Base-by-base conservation (phyloP, 2,329 filamentous ascomycete species). In the Xylariaceae sp. region DNA sequence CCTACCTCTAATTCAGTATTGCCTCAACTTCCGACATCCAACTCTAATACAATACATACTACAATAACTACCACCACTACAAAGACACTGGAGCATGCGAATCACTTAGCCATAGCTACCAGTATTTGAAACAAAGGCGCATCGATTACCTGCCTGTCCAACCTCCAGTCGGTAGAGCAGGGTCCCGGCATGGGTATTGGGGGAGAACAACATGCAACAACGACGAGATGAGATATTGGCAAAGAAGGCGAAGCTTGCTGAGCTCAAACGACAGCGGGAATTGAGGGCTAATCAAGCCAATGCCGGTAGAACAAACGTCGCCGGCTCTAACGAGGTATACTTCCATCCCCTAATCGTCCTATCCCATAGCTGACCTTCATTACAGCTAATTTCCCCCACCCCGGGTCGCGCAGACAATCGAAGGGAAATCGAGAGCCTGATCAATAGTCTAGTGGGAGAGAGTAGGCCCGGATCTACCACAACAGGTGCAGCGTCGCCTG, bases 161-260 rank as follows among this genome's bases (percentile, higher is more conserved):
- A 49, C 47, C 20, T 40, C 16, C 45, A 29, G 37, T 20, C 42
- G 21, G 18, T 16, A 52, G 40, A 59, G 7, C 40, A 56, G 29
- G 18, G 42, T 54, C 73, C 75, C 75, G 78, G 72, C 55, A 83
- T 83, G 81, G 77, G 79, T 74, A 69, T 74, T 68, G 70, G 67
- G 67, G 72, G 66, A 70, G 61, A 70, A 60, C 74, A 77, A 70
- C 65, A 88, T 89, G 81, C 86, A 89, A 77, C 88, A 93, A 81
- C 89, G 93, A 68, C 89, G 91, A 79, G 92, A 96, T 80, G 95
- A 99, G 80, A 96, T 99, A 66, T 81, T 95, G 67, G 93, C 92
- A 66, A 99, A 99, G 79, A 93, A 91, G 81, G 93, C 93, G 61
- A 97, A 95, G 81, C 91, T 99, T 68, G 93, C 91, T 48, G 95